Conservation (phyloP, 2,329 filamentous ascomycete species). For the Coleophoma cylindrospora region DNA sequence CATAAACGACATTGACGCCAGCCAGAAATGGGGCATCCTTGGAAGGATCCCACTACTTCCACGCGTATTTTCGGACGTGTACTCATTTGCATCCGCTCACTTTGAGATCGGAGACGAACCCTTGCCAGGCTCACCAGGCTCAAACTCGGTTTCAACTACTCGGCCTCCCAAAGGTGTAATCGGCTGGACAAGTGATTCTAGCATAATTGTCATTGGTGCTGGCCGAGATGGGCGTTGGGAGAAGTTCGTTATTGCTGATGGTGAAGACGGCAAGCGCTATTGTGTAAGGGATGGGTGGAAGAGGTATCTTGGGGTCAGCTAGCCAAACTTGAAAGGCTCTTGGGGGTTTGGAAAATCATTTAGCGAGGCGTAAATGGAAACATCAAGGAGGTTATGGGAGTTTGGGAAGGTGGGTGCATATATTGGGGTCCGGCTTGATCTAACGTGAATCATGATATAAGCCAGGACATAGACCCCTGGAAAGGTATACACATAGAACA, state of each 20-base stretch:
- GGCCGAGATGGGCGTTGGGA: constrained; percentile 83
- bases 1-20: constrained; percentile 41
- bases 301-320: constrained; percentile 54
- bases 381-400: not conserved
- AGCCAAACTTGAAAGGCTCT: constrained; percentile 1
- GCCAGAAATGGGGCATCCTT: constrained; percentile 80
- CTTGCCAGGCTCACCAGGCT: constrained; percentile 52
- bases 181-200: constrained; percentile 75
- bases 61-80: constrained; percentile 81
- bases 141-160: constrained; percentile 31
- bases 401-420: not conserved
- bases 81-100: constrained; percentile 74
- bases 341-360: constrained; percentile 3
- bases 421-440: not conserved
- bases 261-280: constrained; percentile 61
- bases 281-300: constrained; percentile 78
- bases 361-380: constrained; percentile 17
- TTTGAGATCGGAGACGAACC: constrained; percentile 82
- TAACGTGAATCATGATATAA: not conserved
- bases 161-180: constrained; percentile 75
- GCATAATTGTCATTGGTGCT: constrained; percentile 71
- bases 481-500: not conserved
- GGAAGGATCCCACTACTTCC: constrained; percentile 82
- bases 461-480: not conserved
- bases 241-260: constrained; percentile 70